Base-by-base conservation (phyloP, 495 filamentous ascomycete genomes). In the Lichina pygmaea region DNA sequence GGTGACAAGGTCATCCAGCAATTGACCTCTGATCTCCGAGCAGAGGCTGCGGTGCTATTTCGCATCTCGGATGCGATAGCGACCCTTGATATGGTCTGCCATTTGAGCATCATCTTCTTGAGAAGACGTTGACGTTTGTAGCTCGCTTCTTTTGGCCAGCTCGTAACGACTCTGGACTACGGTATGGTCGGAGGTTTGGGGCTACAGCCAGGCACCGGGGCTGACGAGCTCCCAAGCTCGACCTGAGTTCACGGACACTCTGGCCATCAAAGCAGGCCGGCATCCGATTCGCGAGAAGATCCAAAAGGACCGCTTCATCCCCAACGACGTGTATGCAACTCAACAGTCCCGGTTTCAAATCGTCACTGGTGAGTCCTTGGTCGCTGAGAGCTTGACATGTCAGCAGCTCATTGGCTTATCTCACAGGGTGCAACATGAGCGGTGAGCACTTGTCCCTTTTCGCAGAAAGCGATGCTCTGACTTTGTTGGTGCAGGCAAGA, bases 341-440 rank as follows among this genome's bases (percentile, higher is more conserved):
- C 62, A 75, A 31, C 73, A 81, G 47, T 70, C 67, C 33, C 73
- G 86, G 7, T 86, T 94, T 57, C 83, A 93, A 49, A 81, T 95
- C 49, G 77, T 97, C 54, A 93, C 89, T 6, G 44, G 41, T 53
- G 6, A 41, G 33, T 11, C n/a, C 6, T 11, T 15, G 1, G 15
- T 40, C 16, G 12, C n/a, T 16, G n/a, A 39, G 11, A 46, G 12
- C 0, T 34, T 44, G 10, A 15, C 15, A 15, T 6, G 40, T 37
- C 32, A 13, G 16, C 44, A 34, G 37, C 36, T 6, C 37, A 33
- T 16, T 48, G 16, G 8, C 34, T 32, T 6, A 11, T 33, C 34
- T 16, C 13, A 15, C 17, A 49, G 89, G 89, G 38, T 89, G 83
- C 58, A 97, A 97, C 58, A 95, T 94, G 91, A 91, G 83, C 53